Evolutionary conservation across 257 asterid genomes (phyloP).

Genomic region (Cynanchum wilfordii): DNA sequence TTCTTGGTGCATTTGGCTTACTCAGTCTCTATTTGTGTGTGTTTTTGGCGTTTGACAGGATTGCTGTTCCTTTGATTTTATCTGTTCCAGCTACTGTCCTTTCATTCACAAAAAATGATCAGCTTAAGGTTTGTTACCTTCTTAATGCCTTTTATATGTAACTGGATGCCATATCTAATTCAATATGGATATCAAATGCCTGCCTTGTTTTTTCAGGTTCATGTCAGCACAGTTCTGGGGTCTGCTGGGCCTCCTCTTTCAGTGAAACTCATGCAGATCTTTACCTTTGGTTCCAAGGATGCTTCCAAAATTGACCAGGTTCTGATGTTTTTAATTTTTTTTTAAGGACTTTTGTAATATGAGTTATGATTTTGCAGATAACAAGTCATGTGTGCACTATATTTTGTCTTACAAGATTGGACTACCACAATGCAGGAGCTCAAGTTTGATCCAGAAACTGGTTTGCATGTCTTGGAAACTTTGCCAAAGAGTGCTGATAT

Average conservation of each 20-base stretch:
- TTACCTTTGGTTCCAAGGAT: conserved; percentile 73
- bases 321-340: conserved; percentile 14
- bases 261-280: conserved; percentile 82
- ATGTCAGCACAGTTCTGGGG: conserved; percentile 74
- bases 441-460: conserved; percentile 54
- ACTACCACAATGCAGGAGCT: conserved; percentile 58
- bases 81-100: conserved; percentile 80
- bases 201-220: conserved; percentile 43
- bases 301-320: conserved; percentile 84
- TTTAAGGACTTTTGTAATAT: not conserved
- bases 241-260: conserved; percentile 71
- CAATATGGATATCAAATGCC: not conserved
- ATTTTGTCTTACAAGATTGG: conserved; percentile 9
- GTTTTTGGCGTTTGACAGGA: conserved; percentile 39
- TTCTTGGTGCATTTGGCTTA: not conserved
- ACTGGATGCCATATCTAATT: not conserved
- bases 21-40: not conserved
- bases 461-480: conserved; percentile 59
- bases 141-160: not conserved
- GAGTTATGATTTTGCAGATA: not conserved
- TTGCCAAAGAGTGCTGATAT: conserved; percentile 62
- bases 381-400: conserved; percentile 1
- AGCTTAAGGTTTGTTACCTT: conserved; percentile 59
- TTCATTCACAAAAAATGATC: conserved; percentile 69
- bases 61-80: conserved; percentile 70